Percentiles rank a stretch among this genome's conserved stretches.
Conservation (phyloP, 1,284 basidiomycete genomes). For the Polyporus tsugae region DNA sequence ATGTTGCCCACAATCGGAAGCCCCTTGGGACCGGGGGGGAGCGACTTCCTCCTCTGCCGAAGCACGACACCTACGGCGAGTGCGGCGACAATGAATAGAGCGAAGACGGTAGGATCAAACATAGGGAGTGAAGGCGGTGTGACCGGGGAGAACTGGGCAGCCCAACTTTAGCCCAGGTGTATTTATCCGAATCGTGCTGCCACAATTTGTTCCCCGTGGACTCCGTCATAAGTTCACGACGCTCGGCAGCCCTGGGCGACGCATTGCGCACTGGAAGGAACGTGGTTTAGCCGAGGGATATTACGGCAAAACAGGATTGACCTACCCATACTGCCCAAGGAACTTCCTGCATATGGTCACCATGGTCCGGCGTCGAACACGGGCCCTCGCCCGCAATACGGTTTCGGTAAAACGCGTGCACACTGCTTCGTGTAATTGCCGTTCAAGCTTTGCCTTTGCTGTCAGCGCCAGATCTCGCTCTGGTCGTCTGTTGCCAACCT, state of each 20-base stretch:
- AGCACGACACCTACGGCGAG: conserved; percentile 25
- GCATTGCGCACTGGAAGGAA: conserved; percentile 28
- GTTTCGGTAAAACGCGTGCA: conserved; percentile 25
- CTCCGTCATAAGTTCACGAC: conserved; percentile 27
- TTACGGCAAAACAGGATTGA: conserved; percentile 29
- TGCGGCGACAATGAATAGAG: conserved; percentile 16
- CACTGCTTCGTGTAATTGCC: conserved; percentile 27
- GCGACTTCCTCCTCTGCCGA: conserved; percentile 25
- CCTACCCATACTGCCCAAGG: conserved; percentile 16
- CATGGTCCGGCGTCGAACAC: conserved; percentile 24
- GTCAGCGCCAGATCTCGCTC: conserved; percentile 26
- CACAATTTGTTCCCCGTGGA: conserved; percentile 24
- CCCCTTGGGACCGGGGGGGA: conserved; percentile 41
- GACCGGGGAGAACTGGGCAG: conserved; percentile 14
- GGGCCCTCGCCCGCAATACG: conserved; percentile 22
- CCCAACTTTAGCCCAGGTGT: conserved; percentile 13
- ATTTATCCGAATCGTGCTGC: conserved; percentile 24
- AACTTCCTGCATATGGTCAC: conserved; percentile 26
- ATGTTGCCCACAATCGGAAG: conserved; percentile 41
- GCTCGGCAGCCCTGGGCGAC: conserved; percentile 16
- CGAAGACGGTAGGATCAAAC: conserved; percentile 16
- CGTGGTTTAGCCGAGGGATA: conserved; percentile 30
- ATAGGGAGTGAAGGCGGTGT: conserved; percentile 11
- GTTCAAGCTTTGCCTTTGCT: conserved; percentile 33
- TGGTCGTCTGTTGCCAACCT: conserved; percentile 25